Evolutionary conservation across 148 eudicot genomes (phyloP), one percentile per base, ranked within the genome.

Genomic region (Vaccinium macrocarpon): DNA sequence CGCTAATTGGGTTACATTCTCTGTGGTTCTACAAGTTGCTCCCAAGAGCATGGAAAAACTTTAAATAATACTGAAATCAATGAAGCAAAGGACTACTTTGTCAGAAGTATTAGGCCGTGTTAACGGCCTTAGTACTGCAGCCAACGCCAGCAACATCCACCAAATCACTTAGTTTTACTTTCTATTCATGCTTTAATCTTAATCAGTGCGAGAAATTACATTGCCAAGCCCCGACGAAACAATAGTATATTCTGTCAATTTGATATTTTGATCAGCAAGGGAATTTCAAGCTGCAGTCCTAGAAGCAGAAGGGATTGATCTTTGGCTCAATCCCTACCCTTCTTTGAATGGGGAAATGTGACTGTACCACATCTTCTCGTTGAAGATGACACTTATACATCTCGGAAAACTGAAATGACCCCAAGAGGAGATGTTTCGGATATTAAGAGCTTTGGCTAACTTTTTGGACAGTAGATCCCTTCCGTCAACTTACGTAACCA

Each of bases 381-480:
- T 66, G 72, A 25, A 35, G 72, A 66, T 27, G 72, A 66, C 32
- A 12, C 16, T 66, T 12, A 48, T 1, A 48, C 71, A 64, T 64
- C 32, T 64, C 71, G 32, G 71, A 25, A 64, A 23, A 64, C 72
- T 27, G 72, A 66, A 66, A 66, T 66, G 16, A 66, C 12, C 72
- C 32, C 35, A 66, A 66, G 16, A 66, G 38, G 72, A 66, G 15
- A 25, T 66, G 38, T 11, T 25, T 11, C 0, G 7, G 1, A 3
- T 11, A 25, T 66, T 11, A 12, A 66, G 16, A 66, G 72, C 72
- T 66, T 5, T 11, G 72, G 72, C 6, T 66, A 38, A 66, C 72
- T 66, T 64, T 66, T 35, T 66, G 72, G 72, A 66, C 72, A 25
- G 25, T 25, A 66, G 72, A 66, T 66, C 32, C 72, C 72, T 66